Evolutionary conservation across 2,329 filamentous ascomycete genomes (phyloP), one percentile per base, ranked within the genome.

Genomic region (Calonectria pseudoturangicola): DNA sequence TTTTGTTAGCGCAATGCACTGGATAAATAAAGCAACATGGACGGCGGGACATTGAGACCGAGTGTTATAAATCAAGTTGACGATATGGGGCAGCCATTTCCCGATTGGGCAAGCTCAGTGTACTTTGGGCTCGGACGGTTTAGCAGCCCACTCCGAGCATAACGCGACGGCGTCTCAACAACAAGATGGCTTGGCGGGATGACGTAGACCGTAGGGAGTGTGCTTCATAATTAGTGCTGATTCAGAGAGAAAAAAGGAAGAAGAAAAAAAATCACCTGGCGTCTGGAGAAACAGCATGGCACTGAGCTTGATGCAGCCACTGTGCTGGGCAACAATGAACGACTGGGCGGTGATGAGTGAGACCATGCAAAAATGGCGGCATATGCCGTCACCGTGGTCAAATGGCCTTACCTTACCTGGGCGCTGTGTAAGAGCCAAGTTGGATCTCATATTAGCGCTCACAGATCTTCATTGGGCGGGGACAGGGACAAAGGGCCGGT

Each of bases 61-160:
- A 79, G 16, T 67, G 69, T 79, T 77, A 79, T 75, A 73, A 77
- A 78, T 75, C 74, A 69, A 70, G 33, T 25, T 9, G 41, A 33
- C n/a, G 25, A 36, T 16, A 62, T 66, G 72, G 45, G 16, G 25
- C 47, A 16, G 18, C 2, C 47, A 30, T 45, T 67, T 4, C 71
- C 41, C 56, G 39, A 78, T 78, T 79, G 33, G 77, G 47, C 51
- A 64, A 66, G 51, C 74, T 16, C 15, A 50, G n/a, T 43, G 47
- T 30, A 4, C 25, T 45, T 62, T 41, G 28, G 58, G 56, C 54
- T 58, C 39, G 71, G 76, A 56, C 54, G 25, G 33, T 21, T 41
- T 60, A 60, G 33, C 21, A 41, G 21, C n/a, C 33, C 33, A 41
- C 54, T 27, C 54, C 54, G 54, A 60, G 33, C 21, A 60, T 60